A percentile compares a stretch with the other conserved stretches of the same genome.
phyloP scores from a whole-genome alignment of 257 asterid genomes.

The Nicotiana knightiana region DNA sequence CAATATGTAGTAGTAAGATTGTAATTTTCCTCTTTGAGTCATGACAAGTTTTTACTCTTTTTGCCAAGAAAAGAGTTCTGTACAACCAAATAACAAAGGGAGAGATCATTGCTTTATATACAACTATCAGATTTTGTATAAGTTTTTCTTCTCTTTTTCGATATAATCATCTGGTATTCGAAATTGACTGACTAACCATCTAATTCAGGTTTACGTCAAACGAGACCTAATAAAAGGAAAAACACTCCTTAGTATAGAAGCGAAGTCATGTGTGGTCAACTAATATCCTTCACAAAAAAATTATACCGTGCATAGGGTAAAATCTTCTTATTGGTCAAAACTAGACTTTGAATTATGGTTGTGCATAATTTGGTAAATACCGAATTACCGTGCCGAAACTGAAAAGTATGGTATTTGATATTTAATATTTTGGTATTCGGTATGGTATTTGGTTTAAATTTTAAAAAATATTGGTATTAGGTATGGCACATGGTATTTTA shows the following conservation, averaged over 20 bases:
- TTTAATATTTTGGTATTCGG: too few species aligned
- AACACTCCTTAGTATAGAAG: background rate
- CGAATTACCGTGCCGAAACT: too few species aligned
- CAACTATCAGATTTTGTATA: background rate
- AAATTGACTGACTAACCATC: background rate
- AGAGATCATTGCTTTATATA: background rate
- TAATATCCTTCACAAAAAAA: too few species aligned
- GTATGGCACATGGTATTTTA: too few species aligned
- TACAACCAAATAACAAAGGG: background rate
- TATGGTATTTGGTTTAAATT: too few species aligned
- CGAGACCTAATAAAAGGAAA: background rate
- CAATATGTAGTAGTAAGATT: background rate
- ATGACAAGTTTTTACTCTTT: conserved; percentile 6
- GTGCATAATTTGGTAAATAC: too few species aligned
- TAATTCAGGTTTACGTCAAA: background rate
- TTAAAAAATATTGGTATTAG: too few species aligned
- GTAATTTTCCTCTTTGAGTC: background rate
- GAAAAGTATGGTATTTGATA: too few species aligned
- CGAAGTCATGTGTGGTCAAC: too few species aligned
- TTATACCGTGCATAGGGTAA: too few species aligned
- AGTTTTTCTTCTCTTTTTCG: background rate
- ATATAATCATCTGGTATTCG: background rate
- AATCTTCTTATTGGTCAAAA: too few species aligned
- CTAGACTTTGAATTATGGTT: too few species aligned
- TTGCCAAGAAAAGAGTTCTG: background rate